Conservation (phyloP, 2,329 filamentous ascomycete genomes). For the Trichothecium sympodiale region DNA sequence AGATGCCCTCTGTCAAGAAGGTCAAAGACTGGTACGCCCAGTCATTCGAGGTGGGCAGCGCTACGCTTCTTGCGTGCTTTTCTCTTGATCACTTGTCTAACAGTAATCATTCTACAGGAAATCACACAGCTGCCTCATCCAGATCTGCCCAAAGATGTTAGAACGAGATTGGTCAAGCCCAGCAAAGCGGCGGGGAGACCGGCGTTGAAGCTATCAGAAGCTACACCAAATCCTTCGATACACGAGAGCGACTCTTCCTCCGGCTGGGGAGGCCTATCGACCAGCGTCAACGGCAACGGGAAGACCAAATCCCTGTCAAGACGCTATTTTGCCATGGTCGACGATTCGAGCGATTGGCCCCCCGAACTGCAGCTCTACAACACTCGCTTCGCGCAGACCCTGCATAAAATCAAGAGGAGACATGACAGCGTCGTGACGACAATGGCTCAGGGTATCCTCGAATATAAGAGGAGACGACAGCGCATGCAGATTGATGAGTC, state of each 20-base stretch:
- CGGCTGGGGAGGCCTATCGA: slow-evolving; percentile 37
- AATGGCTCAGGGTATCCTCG: slow-evolving; percentile 92
- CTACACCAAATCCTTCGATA: slow-evolving; percentile 84
- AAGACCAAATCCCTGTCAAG: slow-evolving; percentile 36
- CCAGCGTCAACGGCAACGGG: slow-evolving; percentile 30
- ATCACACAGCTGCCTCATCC: slow-evolving; percentile 81
- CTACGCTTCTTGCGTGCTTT: slow-evolving; percentile 4
- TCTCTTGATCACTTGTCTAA: slow-evolving; percentile 2
- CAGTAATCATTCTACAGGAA: slow-evolving; percentile 48
- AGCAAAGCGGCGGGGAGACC: slow-evolving; percentile 42
- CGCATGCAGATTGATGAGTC: slow-evolving; percentile 97
- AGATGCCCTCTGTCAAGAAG: slow-evolving; percentile 93
- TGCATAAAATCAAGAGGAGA: slow-evolving; percentile 89
- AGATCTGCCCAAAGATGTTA: slow-evolving; percentile 61
- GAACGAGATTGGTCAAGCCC: slow-evolving; percentile 66
- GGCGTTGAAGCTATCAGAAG: slow-evolving; percentile 63
- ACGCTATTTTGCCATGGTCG: slow-evolving; percentile 82
- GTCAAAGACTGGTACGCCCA: slow-evolving; percentile 99
- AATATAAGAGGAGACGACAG: slow-evolving; percentile 94
- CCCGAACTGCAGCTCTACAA: slow-evolving; percentile 93
- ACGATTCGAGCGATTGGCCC: slow-evolving; percentile 83
- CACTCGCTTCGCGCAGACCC: slow-evolving; percentile 72
- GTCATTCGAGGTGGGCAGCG: slow-evolving; percentile 76
- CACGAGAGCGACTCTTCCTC: slow-evolving; percentile 65
- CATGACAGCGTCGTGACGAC: slow-evolving; percentile 97